Conservation (phyloP, 2,329 filamentous ascomycete genomes). For the Monosporascus sp. region DNA sequence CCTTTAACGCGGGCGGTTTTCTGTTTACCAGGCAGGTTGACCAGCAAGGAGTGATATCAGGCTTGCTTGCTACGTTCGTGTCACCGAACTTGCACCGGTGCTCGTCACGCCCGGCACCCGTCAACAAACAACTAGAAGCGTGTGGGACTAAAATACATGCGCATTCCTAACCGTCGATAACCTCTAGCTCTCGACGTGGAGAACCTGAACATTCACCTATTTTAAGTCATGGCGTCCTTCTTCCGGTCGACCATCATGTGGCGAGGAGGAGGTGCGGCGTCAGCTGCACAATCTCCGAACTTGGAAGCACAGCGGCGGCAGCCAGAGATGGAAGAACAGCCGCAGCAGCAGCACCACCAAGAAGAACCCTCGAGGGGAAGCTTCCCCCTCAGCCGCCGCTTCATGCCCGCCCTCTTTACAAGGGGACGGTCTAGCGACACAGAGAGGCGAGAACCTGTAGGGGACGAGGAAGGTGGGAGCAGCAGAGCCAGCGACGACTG, state of each 20-base stretch:
- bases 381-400: conserved; percentile 10
- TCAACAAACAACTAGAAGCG: background rate
- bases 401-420: conserved; percentile 12
- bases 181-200: conserved; percentile 3
- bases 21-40: background rate
- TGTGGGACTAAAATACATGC: conserved; percentile 12
- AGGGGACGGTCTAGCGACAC: conserved; percentile 5
- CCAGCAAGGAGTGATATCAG: background rate
- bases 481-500: conserved; percentile 29
- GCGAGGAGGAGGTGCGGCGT: conserved; percentile 12
- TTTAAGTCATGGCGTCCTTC: conserved; percentile 15
- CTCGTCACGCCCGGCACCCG: background rate
- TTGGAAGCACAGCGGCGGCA: conserved; percentile 11
- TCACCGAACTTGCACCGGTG: background rate
- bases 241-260: conserved; percentile 14
- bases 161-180: conserved; percentile 10
- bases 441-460: conserved; percentile 7
- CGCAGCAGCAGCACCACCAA: conserved; percentile 6
- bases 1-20: background rate
- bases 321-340: conserved; percentile 14
- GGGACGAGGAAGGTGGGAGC: conserved; percentile 2
- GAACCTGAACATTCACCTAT: background rate
- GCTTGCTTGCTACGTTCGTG: background rate
- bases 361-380: conserved; percentile 8
- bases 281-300: conserved; percentile 9